A percentile compares a stretch with the other conserved stretches of the same genome.
Evolutionary conservation across 192 early-diverging fungal genomes (phyloP).

Genomic region (Coemansia erecta): DNA sequence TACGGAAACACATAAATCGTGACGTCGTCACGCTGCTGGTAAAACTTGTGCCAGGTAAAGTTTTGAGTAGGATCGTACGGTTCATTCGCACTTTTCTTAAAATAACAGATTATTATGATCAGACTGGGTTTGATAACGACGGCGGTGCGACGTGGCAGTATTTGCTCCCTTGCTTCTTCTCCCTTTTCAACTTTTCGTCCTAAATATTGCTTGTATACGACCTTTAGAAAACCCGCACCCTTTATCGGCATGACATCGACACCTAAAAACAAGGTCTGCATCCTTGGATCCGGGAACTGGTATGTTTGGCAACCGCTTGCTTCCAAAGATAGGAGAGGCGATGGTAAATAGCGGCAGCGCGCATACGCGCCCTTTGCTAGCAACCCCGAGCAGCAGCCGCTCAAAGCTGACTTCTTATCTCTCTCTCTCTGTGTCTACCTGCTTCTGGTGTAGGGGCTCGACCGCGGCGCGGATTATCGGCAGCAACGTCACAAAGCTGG

Average conservation of each 20-base stretch:
- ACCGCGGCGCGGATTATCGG: slow-evolving; percentile 92
- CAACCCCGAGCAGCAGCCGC: not conserved
- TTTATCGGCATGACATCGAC: slow-evolving; percentile 15
- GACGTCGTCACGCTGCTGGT: too few species aligned
- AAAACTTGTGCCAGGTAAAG: too few species aligned
- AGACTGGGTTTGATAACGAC: too few species aligned
- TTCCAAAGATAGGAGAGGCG: too few species aligned
- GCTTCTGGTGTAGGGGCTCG: slow-evolving; percentile 69
- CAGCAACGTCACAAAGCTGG: slow-evolving; percentile 68
- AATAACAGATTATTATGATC: too few species aligned
- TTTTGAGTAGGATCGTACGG: too few species aligned
- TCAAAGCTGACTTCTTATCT: not conserved
- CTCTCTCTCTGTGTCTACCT: not conserved
- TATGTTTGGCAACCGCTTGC: slow-evolving; percentile 37
- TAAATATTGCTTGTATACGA: not conserved
- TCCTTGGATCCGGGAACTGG: slow-evolving; percentile 98
- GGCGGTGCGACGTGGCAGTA: not conserved
- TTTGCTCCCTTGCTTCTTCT: slow-evolving; percentile 4
- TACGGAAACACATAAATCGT: too few species aligned
- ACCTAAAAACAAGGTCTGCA: slow-evolving; percentile 70
- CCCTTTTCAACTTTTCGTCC: slow-evolving; percentile 12
- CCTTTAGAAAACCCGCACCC: not conserved
- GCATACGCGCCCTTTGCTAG: not conserved
- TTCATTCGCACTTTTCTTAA: too few species aligned
- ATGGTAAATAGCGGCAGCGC: too few species aligned